Evolutionary conservation across 2,329 filamentous ascomycete species (phyloP), one percentile per base, ranked within the genome.

Genomic region (Monosporascus ibericus): DNA sequence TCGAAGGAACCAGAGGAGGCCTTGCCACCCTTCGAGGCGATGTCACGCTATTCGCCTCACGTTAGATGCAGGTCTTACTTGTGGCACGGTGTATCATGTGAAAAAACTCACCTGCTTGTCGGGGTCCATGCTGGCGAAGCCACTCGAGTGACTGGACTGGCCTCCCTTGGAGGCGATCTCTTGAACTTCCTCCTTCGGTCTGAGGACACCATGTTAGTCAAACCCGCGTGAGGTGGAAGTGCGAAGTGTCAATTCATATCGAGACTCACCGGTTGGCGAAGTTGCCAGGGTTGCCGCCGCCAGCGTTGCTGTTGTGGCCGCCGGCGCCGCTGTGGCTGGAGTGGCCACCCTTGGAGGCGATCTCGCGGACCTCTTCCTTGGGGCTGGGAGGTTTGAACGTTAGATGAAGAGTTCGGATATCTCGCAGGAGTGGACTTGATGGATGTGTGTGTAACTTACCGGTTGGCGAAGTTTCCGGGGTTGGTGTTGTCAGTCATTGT

Each of bases 1-100:
- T 81, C 75, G 50, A 83, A 83, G 3, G 73, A 78, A 5, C 80
- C 78, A 37, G 71, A 70, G 0, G 78, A 81, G 0, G 76, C 74
- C 49, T 80, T 68, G 5, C 78, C 79, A 9, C 80, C 80, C 63
- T 72, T 69, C 11, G 79, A 82, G 2, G 80, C 79, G 53, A 82
- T 81, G 1, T 81, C 72, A 20, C 70, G 68, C 78, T 80, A 46
- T 3, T 2, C 5, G 44, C 22, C 27, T 52, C 14, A 25, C 11
- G 14, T 44, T 24, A 44, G 11, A 3, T 3, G 25, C 8, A 15
- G 14, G 14, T 25, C n/a, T 44, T 20, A 15, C 3, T 11, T 25
- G 22, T 2, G 11, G 8, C 14, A 20, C 9, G 40, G n/a, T 25
- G 14, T 11, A 46, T 67, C 70, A 4, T 50, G 9, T 14, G 3